Evolutionary conservation across 108 stramenopile genomes (phyloP).

Genomic region (Skeletonema marinoi): DNA sequence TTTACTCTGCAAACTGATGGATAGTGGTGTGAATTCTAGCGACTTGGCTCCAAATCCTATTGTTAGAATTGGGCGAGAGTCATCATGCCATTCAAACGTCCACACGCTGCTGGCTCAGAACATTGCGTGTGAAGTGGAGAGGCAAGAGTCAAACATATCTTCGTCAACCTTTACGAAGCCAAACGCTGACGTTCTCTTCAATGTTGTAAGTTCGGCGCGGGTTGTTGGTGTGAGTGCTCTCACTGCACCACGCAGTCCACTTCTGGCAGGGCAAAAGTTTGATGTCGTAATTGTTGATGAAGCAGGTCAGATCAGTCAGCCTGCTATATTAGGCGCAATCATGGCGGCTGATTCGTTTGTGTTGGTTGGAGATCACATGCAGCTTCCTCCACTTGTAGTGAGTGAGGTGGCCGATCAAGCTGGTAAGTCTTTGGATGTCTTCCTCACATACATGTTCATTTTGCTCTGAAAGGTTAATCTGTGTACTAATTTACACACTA

Average conservation of each 20-base stretch:
- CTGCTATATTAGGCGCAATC: constrained; percentile 88
- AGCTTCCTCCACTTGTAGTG: constrained; percentile 94
- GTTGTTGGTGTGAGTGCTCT: constrained; percentile 89
- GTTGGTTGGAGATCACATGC: constrained; percentile 97
- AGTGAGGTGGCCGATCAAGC: constrained; percentile 81
- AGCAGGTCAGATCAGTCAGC: constrained; percentile 96
- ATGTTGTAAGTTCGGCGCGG: constrained; percentile 61
- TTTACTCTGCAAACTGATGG: constrained; percentile 88
- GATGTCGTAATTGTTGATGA: constrained; percentile 99
- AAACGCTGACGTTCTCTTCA: constrained; percentile 44
- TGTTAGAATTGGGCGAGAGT: constrained; percentile 67
- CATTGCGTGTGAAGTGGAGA: constrained; percentile 50
- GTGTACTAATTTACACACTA: not conserved
- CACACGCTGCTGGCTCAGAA: constrained; percentile 55
- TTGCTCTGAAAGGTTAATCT: not conserved
- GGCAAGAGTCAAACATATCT: not conserved
- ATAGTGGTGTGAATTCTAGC: constrained; percentile 50
- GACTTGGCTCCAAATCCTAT: constrained; percentile 29
- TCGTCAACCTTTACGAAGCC: constrained; percentile 47
- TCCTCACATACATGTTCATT: not conserved
- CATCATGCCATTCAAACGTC: constrained; percentile 61
- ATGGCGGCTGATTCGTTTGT: constrained; percentile 87
- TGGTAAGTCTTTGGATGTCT: constrained; percentile 51
- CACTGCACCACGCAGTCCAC: constrained; percentile 74
- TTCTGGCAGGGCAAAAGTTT: constrained; percentile 80